A percentile compares a stretch with the other conserved stretches of the same genome.
Evolutionary conservation across 768 basidiomycete species (phyloP).

Genomic region (Auriscalpium vulgare): DNA sequence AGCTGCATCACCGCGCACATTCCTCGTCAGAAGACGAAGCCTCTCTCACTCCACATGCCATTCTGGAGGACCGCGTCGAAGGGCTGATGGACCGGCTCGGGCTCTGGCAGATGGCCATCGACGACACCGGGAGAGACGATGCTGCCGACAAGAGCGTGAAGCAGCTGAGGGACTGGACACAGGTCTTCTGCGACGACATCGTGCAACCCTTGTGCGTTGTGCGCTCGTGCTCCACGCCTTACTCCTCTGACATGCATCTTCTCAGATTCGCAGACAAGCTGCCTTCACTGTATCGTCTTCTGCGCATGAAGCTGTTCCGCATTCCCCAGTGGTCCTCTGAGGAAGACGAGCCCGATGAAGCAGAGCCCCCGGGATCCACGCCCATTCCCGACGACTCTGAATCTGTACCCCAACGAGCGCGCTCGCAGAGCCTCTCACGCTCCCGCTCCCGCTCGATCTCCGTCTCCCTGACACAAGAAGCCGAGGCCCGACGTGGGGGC

Average conservation of each 20-base stretch:
- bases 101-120: slow-evolving; percentile 57
- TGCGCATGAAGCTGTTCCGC: slow-evolving; percentile 15
- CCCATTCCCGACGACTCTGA: not conserved
- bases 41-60: slow-evolving; percentile 8
- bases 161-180: slow-evolving; percentile 55
- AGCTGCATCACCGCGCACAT: slow-evolving; percentile 19
- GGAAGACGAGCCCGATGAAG: not conserved
- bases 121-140: slow-evolving; percentile 26
- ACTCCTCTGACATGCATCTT: no score
- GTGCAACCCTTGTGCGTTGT: slow-evolving; percentile 54
- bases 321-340: slow-evolving; percentile 8
- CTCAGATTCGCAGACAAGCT: slow-evolving; percentile 1
- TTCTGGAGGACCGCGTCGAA: slow-evolving; percentile 56
- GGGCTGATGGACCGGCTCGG: slow-evolving; percentile 71
- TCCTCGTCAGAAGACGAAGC: slow-evolving; percentile 11
- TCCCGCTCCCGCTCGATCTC: slow-evolving; percentile 38
- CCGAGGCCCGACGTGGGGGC: slow-evolving; percentile 28
- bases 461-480: slow-evolving; percentile 61
- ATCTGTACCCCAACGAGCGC: slow-evolving; percentile 34
- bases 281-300: slow-evolving; percentile 12
- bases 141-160: slow-evolving; percentile 11
- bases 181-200: slow-evolving; percentile 57
- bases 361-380: not conserved
- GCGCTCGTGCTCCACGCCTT: not conserved
- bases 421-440: slow-evolving; percentile 30